Evolutionary conservation across 1,139 yeast species (phyloP), one percentile per base, ranked within the genome.

Genomic region (Kluyveromyces sp.): DNA sequence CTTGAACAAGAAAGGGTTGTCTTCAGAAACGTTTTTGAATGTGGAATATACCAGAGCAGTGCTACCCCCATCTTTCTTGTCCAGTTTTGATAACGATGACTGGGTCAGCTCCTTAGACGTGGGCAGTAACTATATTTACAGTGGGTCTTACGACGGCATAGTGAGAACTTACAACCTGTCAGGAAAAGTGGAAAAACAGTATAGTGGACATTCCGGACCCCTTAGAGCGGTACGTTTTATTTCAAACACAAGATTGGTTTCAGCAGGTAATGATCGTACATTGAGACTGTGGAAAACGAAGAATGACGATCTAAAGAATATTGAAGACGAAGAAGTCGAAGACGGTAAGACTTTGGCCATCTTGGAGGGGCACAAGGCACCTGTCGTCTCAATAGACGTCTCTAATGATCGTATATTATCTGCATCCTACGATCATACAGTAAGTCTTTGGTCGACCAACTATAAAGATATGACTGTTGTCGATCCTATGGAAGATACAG

Each of bases 61-160:
- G 36, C 74, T 89, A 46, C 98, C 98, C 17, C 99, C 99, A 12
- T 80, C 92, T 33, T 89, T 79, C 60, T 71, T 88, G 51, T 88
- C 95, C 9, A 82, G 95, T 40, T 92, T 82, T 65, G 78, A 82
- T 56, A 89, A 89, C 59, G 96, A 89, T 52, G 99, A 92, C 66
- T 92, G 99, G 99, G 79, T 94, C 29, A 84, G 96, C 8, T 75
- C 94, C 1, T 74, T 89, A 37, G 69, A 64, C 48, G 59, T 61
- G 31, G 52, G 60, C 36, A 53, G 56, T 39, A 67, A 70, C 53
- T 74, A 77, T 56, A 84, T 89, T 44, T 72, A 88, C 43, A 80
- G 94, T 9, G 98, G 98, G 19, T 80, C 95, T 1, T 92, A 89
- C 59, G 98, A 92, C 63, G 97, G 97, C 50, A 77, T 89, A 35